These are phyloP conservation scores for Filobasidium uniguttulatum DNA, from an alignment of 1,284 basidiomycete species.

Conservation along the genomic window DNA sequence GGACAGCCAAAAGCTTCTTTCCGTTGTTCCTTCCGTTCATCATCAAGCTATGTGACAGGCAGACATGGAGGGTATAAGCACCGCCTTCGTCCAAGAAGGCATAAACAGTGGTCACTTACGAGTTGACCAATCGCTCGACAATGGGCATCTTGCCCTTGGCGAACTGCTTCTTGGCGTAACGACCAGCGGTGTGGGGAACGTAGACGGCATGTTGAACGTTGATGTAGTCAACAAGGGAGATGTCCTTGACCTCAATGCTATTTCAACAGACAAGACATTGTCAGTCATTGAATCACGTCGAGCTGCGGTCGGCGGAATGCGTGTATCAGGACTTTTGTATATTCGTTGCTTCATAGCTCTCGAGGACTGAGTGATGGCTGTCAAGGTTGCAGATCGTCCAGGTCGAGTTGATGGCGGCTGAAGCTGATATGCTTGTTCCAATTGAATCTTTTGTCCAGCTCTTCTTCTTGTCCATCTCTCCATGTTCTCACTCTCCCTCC, in stretches of 20 bases:
- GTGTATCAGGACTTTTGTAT: too few relatives aligned
- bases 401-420: too few relatives aligned
- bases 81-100: background rate
- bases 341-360: too few relatives aligned
- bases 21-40: constrained; percentile 99
- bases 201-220: constrained; percentile 98
- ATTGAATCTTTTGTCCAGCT: background rate
- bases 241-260: constrained; percentile 98
- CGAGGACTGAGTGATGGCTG: too few relatives aligned
- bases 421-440: too few relatives aligned
- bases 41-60: constrained; percentile 56
- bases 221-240: constrained; percentile 97
- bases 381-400: too few relatives aligned
- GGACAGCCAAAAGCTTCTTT: constrained; percentile 98
- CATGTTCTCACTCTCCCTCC: background rate
- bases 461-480: background rate
- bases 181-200: constrained; percentile 91
- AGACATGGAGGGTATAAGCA: constrained; percentile 10
- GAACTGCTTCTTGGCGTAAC: constrained; percentile 99
- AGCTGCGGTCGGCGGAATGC: too few relatives aligned
- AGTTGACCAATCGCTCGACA: constrained; percentile 97
- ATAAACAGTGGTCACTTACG: constrained; percentile 43
- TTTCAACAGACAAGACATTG: background rate
- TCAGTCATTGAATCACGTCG: background rate
- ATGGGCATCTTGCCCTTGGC: constrained; percentile 99